phyloP scores from a whole-genome alignment of 306 rosid genomes.

The Pterocarpus macrocarpus region DNA sequence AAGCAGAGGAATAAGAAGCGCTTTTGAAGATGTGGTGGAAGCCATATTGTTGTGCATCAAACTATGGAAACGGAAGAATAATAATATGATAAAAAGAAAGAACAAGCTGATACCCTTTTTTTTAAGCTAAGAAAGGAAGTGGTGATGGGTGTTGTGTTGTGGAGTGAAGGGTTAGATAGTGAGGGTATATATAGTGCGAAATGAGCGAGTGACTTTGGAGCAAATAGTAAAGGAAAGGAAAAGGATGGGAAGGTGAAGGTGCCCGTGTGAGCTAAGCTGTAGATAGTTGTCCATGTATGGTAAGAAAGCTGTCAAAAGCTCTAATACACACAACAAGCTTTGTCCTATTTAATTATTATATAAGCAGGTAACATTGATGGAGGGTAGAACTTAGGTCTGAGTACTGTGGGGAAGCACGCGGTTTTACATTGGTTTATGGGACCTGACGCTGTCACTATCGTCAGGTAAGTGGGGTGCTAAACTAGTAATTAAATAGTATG shows the following conservation, averaged over 20 bases:
- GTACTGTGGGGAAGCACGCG: not conserved
- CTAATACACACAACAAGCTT: not conserved
- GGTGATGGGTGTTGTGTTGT: not conserved
- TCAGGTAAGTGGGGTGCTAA: not conserved
- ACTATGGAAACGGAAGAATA: too few species aligned
- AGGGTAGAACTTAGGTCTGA: not conserved
- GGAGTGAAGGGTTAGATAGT: not conserved
- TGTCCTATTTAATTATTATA: not conserved
- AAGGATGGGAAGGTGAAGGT: constrained; percentile 9
- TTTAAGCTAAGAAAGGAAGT: not conserved
- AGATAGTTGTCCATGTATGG: constrained; percentile 21
- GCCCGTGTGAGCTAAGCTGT: not conserved
- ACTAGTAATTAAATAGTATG: not conserved
- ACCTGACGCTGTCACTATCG: not conserved
- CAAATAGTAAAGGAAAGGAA: not conserved
- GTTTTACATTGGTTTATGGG: not conserved
- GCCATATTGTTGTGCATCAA: constrained; percentile 24
- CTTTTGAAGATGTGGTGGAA: not conserved
- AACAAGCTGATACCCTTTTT: not conserved
- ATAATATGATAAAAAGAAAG: not conserved
- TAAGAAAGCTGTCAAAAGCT: constrained; percentile 26
- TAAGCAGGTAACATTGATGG: constrained; percentile 8
- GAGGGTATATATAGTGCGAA: not conserved
- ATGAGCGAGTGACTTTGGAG: not conserved
- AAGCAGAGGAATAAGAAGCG: constrained; percentile 33